Percentiles rank a stretch among this genome's conserved stretches.
phyloP scores from a whole-genome alignment of 139 green algal genomes.

The Tetratostichococcus sp. region DNA sequence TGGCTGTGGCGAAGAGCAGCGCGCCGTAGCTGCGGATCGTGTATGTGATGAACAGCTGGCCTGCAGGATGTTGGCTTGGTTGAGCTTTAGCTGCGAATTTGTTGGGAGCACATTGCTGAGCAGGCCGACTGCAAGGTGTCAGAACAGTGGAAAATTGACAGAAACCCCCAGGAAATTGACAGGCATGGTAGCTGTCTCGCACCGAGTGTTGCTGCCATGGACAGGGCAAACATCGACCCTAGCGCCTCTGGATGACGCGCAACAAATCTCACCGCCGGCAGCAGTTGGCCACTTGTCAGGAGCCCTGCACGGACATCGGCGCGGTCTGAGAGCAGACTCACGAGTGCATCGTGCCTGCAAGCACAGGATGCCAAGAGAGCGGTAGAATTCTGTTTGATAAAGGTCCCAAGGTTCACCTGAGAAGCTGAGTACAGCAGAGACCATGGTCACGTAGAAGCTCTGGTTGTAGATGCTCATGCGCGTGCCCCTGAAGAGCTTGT shows the following conservation, averaged over 20 bases:
- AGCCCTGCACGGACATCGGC: constrained; percentile 45
- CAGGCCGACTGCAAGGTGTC: too few species aligned
- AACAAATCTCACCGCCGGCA: constrained; percentile 56
- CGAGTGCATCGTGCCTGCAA: too few species aligned
- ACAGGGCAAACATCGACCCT: constrained; percentile 53
- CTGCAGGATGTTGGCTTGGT: too few species aligned
- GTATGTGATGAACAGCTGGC: constrained; percentile 79
- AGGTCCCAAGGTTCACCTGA: background rate
- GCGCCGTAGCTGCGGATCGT: constrained; percentile 77
- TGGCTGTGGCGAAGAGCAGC: constrained; percentile 88
- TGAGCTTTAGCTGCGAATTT: too few species aligned
- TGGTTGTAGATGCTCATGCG: constrained; percentile 95
- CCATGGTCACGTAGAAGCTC: constrained; percentile 74
- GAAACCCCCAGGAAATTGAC: background rate
- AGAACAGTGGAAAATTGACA: too few species aligned
- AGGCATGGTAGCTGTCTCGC: background rate
- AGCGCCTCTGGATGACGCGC: constrained; percentile 45
- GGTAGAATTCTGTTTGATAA: too few species aligned
- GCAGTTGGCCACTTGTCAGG: constrained; percentile 51
- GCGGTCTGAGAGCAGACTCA: too few species aligned
- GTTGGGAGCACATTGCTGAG: too few species aligned
- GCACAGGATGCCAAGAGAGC: too few species aligned
- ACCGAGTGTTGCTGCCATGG: constrained; percentile 44
- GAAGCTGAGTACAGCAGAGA: constrained; percentile 40
- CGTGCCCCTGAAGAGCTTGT: constrained; percentile 91